phyloP scores from a whole-genome alignment of 2,329 filamentous ascomycete genomes.

The Cercospora sojina region DNA sequence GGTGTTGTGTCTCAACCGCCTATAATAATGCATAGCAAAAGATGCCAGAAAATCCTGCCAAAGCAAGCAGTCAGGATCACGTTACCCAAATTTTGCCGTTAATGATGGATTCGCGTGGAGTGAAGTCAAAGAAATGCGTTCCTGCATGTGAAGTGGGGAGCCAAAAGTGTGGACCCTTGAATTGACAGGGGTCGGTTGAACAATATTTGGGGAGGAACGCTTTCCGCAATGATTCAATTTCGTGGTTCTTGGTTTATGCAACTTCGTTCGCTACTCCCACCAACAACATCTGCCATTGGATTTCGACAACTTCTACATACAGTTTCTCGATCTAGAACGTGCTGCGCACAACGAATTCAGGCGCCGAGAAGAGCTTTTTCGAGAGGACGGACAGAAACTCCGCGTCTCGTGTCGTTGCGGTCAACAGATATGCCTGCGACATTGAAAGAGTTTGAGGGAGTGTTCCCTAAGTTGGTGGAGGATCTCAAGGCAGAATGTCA shows the following conservation, averaged over 20 bases:
- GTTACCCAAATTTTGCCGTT: neutral
- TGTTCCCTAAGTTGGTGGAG: conserved; percentile 83
- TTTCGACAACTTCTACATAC: neutral
- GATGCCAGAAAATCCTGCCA: no score
- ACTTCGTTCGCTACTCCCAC: neutral
- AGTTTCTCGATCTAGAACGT: neutral
- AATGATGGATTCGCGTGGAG: neutral
- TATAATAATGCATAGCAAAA: no score
- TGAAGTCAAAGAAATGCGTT: conserved; percentile 2
- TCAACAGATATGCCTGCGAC: conserved; percentile 63
- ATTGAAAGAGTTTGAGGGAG: conserved; percentile 80
- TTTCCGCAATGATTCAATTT: conserved; percentile 6
- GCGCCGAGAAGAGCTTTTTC: neutral
- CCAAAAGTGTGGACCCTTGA: neutral
- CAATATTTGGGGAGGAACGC: conserved; percentile 1
- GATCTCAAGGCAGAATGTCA: conserved; percentile 76
- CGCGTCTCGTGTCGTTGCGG: neutral
- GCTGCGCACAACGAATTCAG: neutral
- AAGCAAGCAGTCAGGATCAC: no score
- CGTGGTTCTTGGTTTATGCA: conserved; percentile 2
- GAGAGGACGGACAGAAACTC: conserved; percentile 4
- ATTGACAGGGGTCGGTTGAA: conserved; percentile 1
- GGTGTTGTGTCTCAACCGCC: no score
- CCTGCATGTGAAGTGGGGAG: conserved; percentile 6
- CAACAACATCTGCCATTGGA: neutral